Percentiles rank a stretch among this genome's conserved stretches.
Conservation (phyloP, 148 eudicot genomes). For the Nepenthes gracilis region DNA sequence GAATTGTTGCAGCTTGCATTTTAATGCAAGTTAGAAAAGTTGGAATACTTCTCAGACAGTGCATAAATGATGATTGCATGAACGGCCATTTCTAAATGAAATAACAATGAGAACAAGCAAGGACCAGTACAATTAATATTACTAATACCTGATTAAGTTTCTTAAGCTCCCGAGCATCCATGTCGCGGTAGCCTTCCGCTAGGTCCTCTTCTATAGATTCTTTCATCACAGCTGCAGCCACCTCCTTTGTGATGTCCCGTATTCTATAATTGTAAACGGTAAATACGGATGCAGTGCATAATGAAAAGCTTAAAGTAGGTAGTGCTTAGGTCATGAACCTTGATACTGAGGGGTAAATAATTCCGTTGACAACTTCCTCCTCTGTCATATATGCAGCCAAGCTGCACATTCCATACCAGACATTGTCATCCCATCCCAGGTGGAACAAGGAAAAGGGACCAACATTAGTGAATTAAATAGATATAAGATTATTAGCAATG, state of each 20-base stretch:
- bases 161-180: slow-evolving; percentile 75
- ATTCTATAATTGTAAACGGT: slow-evolving; percentile 36
- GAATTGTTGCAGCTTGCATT: too few relatives aligned
- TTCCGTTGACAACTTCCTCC: slow-evolving; percentile 70
- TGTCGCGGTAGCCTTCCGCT: slow-evolving; percentile 92
- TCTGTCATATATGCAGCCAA: slow-evolving; percentile 91
- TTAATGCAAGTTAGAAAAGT: too few relatives aligned
- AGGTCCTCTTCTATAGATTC: slow-evolving; percentile 92
- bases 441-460: not conserved
- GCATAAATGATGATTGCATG: too few relatives aligned
- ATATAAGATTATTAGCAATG: not conserved
- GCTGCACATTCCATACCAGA: slow-evolving; percentile 25
- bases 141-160: slow-evolving; percentile 56
- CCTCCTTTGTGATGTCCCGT: slow-evolving; percentile 90
- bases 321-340: slow-evolving; percentile 29
- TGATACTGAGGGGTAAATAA: slow-evolving; percentile 82
- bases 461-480: not conserved
- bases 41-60: too few relatives aligned
- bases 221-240: slow-evolving; percentile 85
- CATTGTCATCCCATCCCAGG: not conserved
- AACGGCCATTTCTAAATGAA: not conserved
- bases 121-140: too few relatives aligned
- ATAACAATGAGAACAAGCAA: not conserved
- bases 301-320: not conserved
- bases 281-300: slow-evolving; percentile 2